Base-by-base conservation (phyloP, 192 early-diverging fungal genomes). In the Entophlyctis helioformis region DNA sequence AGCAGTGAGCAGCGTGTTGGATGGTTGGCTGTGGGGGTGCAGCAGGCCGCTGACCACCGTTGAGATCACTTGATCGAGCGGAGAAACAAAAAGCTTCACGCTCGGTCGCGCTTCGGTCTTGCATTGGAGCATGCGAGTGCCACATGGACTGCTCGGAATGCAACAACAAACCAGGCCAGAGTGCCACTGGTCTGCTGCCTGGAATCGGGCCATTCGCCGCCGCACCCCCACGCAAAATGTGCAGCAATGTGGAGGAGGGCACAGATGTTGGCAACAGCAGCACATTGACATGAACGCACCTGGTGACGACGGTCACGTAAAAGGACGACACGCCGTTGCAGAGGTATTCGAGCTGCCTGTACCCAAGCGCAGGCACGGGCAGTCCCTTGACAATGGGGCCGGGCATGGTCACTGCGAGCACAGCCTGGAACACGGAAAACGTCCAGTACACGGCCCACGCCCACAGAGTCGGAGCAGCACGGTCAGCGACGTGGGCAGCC, bases 331-430 rank as follows among this genome's bases (percentile, higher is more conserved):
- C 28, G 26, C 67, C 71, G 32, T 77, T 77, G 50, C 74, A 77
- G 15, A 66, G 45, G 42, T 77, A 77, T 8, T 58, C 50, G 23
- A 77, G 55, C 62, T 74, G 55, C 54, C 54, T 61, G 62, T 60
- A 42, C n/a, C 67, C 72, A 47, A 83, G 60, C 35, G 72, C 76
- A 39, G 80, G 76, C 48, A 85, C 65, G 44, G 81, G 81, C 42
- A 78, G 67, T 35, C 83, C 83, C 46, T 76, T 56, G 26, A 83
- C 62, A 36, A 67, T 43, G 0, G 83, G 83, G 9, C 83, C 83
- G 8, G 80, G 80, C 72, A 78, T 77, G 36, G 60, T 44, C 25
- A 63, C 76, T 24, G 80, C 83, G 18, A 80, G 66, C 6, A 62
- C 65, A 18, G 71, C 58, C 53, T 74, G 73, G 44, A 72, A 71